Percentiles rank a stretch among this genome's conserved stretches.
These are phyloP conservation scores for Lentinula detonsa DNA, from an alignment of 768 basidiomycete genomes.

Conservation along the genomic window DNA sequence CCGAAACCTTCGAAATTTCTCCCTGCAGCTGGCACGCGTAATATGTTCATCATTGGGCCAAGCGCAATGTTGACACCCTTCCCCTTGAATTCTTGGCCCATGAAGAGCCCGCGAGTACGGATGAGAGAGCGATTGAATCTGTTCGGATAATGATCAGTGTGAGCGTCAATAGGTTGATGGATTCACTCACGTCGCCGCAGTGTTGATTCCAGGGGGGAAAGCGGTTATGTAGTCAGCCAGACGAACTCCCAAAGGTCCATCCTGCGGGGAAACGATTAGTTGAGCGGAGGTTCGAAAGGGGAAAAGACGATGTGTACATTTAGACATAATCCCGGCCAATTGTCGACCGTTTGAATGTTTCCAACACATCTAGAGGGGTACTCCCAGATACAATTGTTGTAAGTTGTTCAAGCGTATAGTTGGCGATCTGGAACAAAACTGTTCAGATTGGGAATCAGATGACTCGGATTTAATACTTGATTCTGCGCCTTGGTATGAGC, in stretches of 20 bases:
- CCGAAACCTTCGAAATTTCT: slow-evolving; percentile 97
- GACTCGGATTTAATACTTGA: slow-evolving; percentile 1
- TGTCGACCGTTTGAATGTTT: slow-evolving; percentile 50
- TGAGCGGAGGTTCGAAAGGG: neutral
- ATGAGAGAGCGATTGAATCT: slow-evolving; percentile 77
- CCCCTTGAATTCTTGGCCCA: slow-evolving; percentile 77
- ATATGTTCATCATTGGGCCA: slow-evolving; percentile 34
- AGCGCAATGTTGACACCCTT: slow-evolving; percentile 73
- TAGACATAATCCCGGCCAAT: slow-evolving; percentile 69
- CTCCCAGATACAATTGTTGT: slow-evolving; percentile 56
- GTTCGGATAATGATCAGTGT: neutral
- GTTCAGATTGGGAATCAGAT: neutral
- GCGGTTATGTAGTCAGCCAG: slow-evolving; percentile 64
- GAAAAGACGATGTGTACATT: slow-evolving; percentile 33
- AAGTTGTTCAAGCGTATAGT: slow-evolving; percentile 57
- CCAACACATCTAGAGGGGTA: slow-evolving; percentile 58
- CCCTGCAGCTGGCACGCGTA: slow-evolving; percentile 69
- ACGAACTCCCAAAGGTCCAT: slow-evolving; percentile 79
- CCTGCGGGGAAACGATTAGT: slow-evolving; percentile 5
- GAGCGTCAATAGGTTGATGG: neutral
- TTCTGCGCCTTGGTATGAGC: slow-evolving; percentile 55
- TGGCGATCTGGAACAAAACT: slow-evolving; percentile 29
- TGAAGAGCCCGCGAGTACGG: slow-evolving; percentile 66
- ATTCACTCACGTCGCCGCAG: slow-evolving; percentile 65
- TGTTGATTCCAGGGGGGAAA: slow-evolving; percentile 82